Conservation (phyloP, 2,329 filamentous ascomycete species). For the Epichloe bromicola region DNA sequence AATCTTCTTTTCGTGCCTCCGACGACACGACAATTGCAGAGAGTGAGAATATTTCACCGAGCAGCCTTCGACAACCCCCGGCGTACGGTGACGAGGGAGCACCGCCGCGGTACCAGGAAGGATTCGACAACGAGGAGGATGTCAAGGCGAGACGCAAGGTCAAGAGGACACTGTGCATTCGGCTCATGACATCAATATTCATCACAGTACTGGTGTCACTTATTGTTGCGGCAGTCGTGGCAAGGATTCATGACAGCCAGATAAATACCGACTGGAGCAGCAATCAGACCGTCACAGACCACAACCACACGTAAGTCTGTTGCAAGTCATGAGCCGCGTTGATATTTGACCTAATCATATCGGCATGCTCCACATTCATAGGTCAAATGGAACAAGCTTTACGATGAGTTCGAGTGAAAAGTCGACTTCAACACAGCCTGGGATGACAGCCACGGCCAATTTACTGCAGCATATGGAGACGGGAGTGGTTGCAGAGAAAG, state of each 20-base stretch:
- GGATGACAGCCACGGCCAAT: neutral
- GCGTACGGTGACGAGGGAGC: conserved; percentile 11
- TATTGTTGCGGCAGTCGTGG: conserved; percentile 13
- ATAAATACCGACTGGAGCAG: neutral
- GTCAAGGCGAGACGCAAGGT: conserved; percentile 6
- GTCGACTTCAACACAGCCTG: neutral
- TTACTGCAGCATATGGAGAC: neutral
- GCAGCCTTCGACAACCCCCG: conserved; percentile 9
- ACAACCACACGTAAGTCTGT: neutral
- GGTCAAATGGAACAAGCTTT: conserved; percentile 4
- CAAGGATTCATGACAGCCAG: conserved; percentile 8
- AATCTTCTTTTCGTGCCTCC: neutral
- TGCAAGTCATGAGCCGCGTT: neutral
- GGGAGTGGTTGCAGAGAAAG: neutral
- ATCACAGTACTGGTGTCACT: conserved; percentile 13
- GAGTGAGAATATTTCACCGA: conserved; percentile 3
- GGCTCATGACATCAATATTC: conserved; percentile 13
- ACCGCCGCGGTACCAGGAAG: conserved; percentile 9
- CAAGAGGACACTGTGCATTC: conserved; percentile 10
- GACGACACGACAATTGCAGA: conserved; percentile 8
- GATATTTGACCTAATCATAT: no score
- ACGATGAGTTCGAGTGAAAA: conserved; percentile 3
- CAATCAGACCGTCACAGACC: neutral
- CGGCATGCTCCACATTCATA: neutral
- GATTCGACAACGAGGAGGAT: neutral